phyloP scores from a whole-genome alignment of 805 yeast genomes.

The Saturnispora zaruensis region DNA sequence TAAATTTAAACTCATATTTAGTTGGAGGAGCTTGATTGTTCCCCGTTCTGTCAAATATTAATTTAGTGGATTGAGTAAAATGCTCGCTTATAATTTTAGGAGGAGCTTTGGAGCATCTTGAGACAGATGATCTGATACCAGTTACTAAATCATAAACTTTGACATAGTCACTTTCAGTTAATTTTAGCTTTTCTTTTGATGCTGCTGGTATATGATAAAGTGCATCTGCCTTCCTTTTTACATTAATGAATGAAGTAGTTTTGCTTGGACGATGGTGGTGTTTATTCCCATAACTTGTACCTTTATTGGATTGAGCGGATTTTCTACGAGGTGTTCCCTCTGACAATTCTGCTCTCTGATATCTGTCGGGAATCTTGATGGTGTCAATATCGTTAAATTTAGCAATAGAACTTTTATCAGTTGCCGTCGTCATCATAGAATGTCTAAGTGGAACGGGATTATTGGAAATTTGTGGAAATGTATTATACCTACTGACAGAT shows the following conservation, averaged over 20 bases:
- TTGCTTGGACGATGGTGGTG: conserved; percentile 8
- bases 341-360: conserved; percentile 15
- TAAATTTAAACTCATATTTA: conserved; percentile 90
- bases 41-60: conserved; percentile 81
- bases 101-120: conserved; percentile 82
- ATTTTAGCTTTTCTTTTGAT: conserved; percentile 13
- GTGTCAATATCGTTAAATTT: conserved; percentile 21
- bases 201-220: conserved; percentile 28
- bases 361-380: conserved; percentile 25
- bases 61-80: conserved; percentile 63
- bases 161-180: conserved; percentile 77
- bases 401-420: conserved; percentile 19
- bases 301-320: background rate
- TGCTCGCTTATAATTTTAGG: conserved; percentile 63
- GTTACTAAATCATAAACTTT: conserved; percentile 97
- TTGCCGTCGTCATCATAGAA: conserved; percentile 7
- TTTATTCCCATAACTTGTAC: background rate
- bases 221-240: conserved; percentile 22
- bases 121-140: conserved; percentile 92
- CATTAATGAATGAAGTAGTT: conserved; percentile 19
- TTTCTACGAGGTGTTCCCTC: background rate
- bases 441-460: background rate
- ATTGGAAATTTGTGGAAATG: conserved; percentile 2
- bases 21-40: conserved; percentile 88
- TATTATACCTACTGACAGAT: background rate